Evolutionary conservation across 495 filamentous ascomycete genomes (phyloP).

Genomic region (Xylaria castorea): DNA sequence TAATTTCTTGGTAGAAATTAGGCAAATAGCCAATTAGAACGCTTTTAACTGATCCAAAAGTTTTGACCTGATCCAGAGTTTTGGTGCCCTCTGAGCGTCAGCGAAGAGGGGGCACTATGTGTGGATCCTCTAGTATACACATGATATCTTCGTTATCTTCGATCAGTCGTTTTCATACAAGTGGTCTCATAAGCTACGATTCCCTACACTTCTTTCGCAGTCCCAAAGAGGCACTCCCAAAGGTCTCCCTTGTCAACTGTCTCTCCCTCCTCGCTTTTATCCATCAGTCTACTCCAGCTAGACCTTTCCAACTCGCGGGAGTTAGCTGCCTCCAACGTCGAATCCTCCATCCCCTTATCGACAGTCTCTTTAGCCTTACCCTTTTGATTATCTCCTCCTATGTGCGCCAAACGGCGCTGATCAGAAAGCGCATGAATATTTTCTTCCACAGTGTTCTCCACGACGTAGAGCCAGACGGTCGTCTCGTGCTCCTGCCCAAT

Average conservation of each 20-base stretch:
- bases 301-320: constrained; percentile 79
- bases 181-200: not conserved
- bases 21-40: too few relatives aligned
- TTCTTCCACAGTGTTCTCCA: constrained; percentile 87
- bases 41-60: too few relatives aligned
- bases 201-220: constrained; percentile 28
- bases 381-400: constrained; percentile 53
- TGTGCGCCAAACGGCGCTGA: constrained; percentile 74
- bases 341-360: constrained; percentile 32
- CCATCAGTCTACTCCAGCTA: constrained; percentile 68
- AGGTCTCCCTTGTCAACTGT: constrained; percentile 79
- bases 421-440: constrained; percentile 88
- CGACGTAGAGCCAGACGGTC: constrained; percentile 93
- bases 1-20: too few relatives aligned
- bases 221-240: constrained; percentile 87
- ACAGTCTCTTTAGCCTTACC: constrained; percentile 44
- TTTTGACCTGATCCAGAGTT: too few relatives aligned
- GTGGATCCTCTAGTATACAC: too few relatives aligned
- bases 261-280: constrained; percentile 74
- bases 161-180: constrained; percentile 13
- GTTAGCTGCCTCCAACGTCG: constrained; percentile 64
- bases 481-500: constrained; percentile 89
- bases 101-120: too few relatives aligned
- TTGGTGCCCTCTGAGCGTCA: too few relatives aligned
- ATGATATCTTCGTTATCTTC: not conserved